Evolutionary conservation across 345 rosid genomes (phyloP), one percentile per base, ranked within the genome.

Genomic region (Kernera saxatilis): DNA sequence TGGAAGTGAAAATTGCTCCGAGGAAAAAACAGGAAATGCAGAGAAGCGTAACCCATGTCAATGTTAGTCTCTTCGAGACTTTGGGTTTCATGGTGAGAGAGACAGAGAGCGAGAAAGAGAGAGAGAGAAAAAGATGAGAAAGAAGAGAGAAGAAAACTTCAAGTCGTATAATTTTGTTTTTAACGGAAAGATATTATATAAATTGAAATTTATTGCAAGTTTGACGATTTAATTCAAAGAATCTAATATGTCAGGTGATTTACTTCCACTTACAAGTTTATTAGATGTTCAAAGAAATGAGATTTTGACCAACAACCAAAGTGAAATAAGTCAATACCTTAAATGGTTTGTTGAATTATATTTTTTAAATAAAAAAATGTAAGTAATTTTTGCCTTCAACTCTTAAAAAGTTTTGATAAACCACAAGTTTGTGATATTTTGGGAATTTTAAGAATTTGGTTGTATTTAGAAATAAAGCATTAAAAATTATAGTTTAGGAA

Each of bases 1-100:
- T 82, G 84, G 80, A 79, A 60, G 88, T 82, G 88, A 88, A 76
- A 80, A 89, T 71, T 64, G 87, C 70, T 60, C 99, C 99, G 58
- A 91, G 86, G 67, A 79, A 74, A 72, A 94, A 94, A 72, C 84
- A 91, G 25, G 74, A 82, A 22, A 79, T 59, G 75, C 96, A 91
- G 72, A 94, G 41, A 69, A 89, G 45, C 1, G 94, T 90, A 76
- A 91, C 66, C 99, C 93, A 91, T 79, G 77, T 84, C 11, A 75
- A 12, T 29, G 93, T 80, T 48, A 88, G 51, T 67, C 69, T 87
- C 63, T 29, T 64, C 29, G 80, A 46, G 57, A 69, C 71, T 40
- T 95, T 96, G 29, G 50, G 69, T 82, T 87, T 94, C 98, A 94
- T 91, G 56, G 17, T 62, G 50, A 23, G 12, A 75, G 37, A 7